phyloP scores from a whole-genome alignment of 2,329 filamentous ascomycete genomes.

The Aspergillus felis region DNA sequence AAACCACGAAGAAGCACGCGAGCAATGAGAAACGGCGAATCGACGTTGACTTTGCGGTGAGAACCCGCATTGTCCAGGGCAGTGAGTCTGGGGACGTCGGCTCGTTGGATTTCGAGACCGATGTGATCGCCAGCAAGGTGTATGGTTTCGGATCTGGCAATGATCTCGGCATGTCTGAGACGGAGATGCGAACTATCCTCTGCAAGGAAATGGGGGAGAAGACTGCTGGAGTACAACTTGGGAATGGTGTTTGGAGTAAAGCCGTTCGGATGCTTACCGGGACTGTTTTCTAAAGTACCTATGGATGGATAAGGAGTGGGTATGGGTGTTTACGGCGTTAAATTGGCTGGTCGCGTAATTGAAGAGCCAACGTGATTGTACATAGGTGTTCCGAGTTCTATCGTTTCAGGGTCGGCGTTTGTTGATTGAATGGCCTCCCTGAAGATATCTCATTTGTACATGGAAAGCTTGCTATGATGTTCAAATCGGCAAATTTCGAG shows the following conservation, averaged over 20 bases:
- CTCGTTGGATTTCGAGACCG: slow-evolving; percentile 33
- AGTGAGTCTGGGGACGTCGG: slow-evolving; percentile 19
- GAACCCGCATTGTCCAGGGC: slow-evolving; percentile 20
- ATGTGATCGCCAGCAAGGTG: slow-evolving; percentile 37
- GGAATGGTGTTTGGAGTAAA: slow-evolving; percentile 38
- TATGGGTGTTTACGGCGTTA: neutral
- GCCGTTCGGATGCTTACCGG: slow-evolving; percentile 34
- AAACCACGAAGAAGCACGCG: slow-evolving; percentile 6
- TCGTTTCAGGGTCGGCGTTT: slow-evolving; percentile 5
- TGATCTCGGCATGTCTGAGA: slow-evolving; percentile 27
- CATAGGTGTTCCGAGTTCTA: neutral
- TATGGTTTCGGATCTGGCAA: slow-evolving; percentile 36
- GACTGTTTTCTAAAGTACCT: slow-evolving; percentile 27
- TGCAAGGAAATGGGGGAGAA: slow-evolving; percentile 20
- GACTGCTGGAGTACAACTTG: slow-evolving; percentile 23
- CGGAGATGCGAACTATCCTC: slow-evolving; percentile 35
- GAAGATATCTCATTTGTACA: neutral
- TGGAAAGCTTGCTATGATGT: neutral
- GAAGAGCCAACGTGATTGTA: neutral
- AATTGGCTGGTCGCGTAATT: slow-evolving; percentile 1
- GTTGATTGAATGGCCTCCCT: neutral
- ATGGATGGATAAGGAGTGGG: neutral
- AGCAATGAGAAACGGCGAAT: slow-evolving; percentile 22
- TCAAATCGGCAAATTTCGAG: neutral
- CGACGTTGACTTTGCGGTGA: slow-evolving; percentile 40